Base-by-base conservation (phyloP, 2,329 filamentous ascomycete genomes). In the Plectosphaerella cucumerina region DNA sequence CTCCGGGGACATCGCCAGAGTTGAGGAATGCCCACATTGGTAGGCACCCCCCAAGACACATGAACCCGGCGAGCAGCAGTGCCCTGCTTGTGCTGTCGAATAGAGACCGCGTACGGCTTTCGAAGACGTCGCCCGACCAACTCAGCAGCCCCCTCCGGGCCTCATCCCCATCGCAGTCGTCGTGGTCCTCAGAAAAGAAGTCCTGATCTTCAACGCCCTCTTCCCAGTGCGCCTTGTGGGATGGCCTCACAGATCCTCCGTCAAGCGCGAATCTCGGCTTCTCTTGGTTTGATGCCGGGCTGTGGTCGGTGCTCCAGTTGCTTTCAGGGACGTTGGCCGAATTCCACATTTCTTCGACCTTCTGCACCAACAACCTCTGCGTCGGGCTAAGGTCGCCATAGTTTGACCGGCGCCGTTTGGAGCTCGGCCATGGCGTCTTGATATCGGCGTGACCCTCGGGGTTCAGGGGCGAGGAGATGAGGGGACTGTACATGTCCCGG, bases 291-390 rank as follows among this genome's bases (percentile, higher is more conserved):
- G 17, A 17, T n/a, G 17, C 11, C 17, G 45, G 35, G 34, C 33
- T 18, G 33, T 17, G 9, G 6, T 33, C 20, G 26, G 44, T 20
- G 22, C 17, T 59, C 57, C 41, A 57, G 60, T 41, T 67, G 55
- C 14, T 63, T 60, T 56, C 68, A 63, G n/a, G 39, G 14, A 18
- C 33, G 41, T 44, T 22, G 22, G 18, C 17, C 31, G 64, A 66
- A 17, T 60, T 64, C 70, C 70, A 73, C 6, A 71, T 72, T 49
- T 63, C 62, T 5, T 68, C 70, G 2, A 70, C 73, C 55, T 74
- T 74, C 50, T 67, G 62, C 23, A 73, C 64, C 51, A 75, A 65
- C 17, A 75, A 58, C 26, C 62, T 62, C 56, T 75, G 64, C 1
- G 70, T 68, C 20, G 73, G 71, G 51, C 72, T 74, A 48, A 65